A percentile compares a stretch with the other conserved stretches of the same genome.
Conservation (phyloP, 1,284 basidiomycete species). For the Melampsora larici-populina region DNA sequence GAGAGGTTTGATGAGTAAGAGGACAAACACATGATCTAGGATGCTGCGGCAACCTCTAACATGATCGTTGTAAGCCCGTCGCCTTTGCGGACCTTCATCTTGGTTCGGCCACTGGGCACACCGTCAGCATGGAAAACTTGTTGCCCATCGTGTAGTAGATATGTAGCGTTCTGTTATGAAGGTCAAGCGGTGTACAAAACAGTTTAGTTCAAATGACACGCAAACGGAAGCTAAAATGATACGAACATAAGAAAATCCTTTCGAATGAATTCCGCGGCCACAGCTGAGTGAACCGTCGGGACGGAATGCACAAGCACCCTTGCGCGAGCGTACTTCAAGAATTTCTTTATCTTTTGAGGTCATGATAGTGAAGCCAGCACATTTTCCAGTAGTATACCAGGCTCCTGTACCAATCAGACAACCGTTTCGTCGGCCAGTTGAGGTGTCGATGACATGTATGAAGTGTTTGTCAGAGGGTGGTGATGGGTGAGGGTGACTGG, state of each 20-base stretch:
- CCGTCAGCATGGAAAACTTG: conserved; percentile 26
- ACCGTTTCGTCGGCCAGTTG: conserved; percentile 15
- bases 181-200: not conserved
- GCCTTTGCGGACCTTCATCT: conserved; percentile 13
- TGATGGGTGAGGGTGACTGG: conserved; percentile 6
- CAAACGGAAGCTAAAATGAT: not conserved
- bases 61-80: too few relatives aligned
- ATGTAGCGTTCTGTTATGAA: conserved; percentile 8
- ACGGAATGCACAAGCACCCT: conserved; percentile 26
- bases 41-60: too few relatives aligned
- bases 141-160: conserved; percentile 25
- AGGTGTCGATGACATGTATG: conserved; percentile 23
- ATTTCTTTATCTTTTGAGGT: not conserved
- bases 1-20: too few relatives aligned
- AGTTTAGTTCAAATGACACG: not conserved
- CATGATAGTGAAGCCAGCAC: conserved; percentile 21
- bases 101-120: conserved; percentile 24
- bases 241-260: conserved; percentile 24
- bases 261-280: conserved; percentile 8
- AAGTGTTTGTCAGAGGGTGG: conserved; percentile 19
- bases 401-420: conserved; percentile 39
- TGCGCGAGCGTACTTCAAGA: conserved; percentile 13
- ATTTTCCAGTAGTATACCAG: conserved; percentile 34
- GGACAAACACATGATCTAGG: too few relatives aligned
- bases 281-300: conserved; percentile 9